These are phyloP conservation scores for Talaromyces sp. DNA, from an alignment of 2,329 filamentous ascomycete species.

Conservation along the genomic window DNA sequence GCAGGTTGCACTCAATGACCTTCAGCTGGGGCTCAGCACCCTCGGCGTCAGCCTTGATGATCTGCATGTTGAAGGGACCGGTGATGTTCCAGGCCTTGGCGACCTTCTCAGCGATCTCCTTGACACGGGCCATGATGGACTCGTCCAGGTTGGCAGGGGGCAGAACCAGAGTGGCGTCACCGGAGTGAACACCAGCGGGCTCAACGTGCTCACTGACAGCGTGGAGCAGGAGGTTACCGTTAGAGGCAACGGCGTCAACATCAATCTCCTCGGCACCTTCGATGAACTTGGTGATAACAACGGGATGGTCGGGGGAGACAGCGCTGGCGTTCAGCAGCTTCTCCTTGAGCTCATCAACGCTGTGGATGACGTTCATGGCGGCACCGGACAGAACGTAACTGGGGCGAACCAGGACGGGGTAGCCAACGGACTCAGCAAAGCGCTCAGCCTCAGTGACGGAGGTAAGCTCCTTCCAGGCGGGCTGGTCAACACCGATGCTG, in stretches of 20 bases:
- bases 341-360: conserved; percentile 85
- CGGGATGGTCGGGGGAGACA: conserved; percentile 94
- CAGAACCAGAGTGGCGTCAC: conserved; percentile 91
- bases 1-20: conserved; percentile 98
- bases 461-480: conserved; percentile 95
- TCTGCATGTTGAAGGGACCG: conserved; percentile 99
- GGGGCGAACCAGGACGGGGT: conserved; percentile 92
- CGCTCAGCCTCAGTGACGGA: conserved; percentile 84
- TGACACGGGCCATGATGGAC: conserved; percentile 78
- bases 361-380: conserved; percentile 96
- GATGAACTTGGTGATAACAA: conserved; percentile 98
- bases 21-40: conserved; percentile 78
- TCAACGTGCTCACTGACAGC: conserved; percentile 96
- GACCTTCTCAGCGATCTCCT: conserved; percentile 94
- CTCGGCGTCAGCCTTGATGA: conserved; percentile 86
- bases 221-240: conserved; percentile 85
- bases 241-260: conserved; percentile 85
- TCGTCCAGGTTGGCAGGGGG: conserved; percentile 81
- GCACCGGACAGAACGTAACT: conserved; percentile 96
- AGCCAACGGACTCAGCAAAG: conserved; percentile 83
- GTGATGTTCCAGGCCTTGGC: conserved; percentile 97
- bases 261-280: conserved; percentile 96
- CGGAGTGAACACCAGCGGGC: conserved; percentile 96
- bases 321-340: conserved; percentile 89
- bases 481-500: conserved; percentile 94